These are phyloP conservation scores for Ilex paraguariensis DNA, from an alignment of 305 asterid species.

Conservation along the genomic window DNA sequence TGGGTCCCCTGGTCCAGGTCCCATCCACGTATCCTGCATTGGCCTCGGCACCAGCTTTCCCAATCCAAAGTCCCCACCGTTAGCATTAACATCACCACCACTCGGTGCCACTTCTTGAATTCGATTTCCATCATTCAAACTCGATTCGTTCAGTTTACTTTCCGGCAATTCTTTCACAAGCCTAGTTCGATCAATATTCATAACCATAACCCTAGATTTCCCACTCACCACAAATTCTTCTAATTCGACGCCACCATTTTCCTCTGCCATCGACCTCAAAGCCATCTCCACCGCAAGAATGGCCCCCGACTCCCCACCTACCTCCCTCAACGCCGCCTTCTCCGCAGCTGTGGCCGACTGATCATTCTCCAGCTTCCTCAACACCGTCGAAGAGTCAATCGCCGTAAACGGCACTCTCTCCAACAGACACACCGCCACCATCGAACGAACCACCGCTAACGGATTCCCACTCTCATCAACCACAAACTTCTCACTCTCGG, in stretches of 20 bases:
- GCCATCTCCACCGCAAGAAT: conserved; percentile 91
- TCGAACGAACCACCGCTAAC: conserved; percentile 65
- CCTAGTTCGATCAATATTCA: conserved; percentile 77
- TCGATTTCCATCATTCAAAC: conserved; percentile 36
- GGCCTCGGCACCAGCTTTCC: conserved; percentile 31
- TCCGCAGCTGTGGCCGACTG: conserved; percentile 46
- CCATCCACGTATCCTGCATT: conserved; percentile 65
- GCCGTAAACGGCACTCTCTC: conserved; percentile 80
- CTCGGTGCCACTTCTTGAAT: conserved; percentile 20
- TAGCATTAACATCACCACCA: conserved; percentile 30
- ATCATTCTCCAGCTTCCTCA: conserved; percentile 89
- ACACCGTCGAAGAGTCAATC: conserved; percentile 68
- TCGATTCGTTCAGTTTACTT: conserved; percentile 44
- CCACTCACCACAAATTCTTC: conserved; percentile 86
- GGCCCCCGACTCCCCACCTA: conserved; percentile 77
- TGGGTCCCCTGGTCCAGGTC: conserved; percentile 31
- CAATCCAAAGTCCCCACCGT: conserved; percentile 35
- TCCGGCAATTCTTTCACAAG: conserved; percentile 78
- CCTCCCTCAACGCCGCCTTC: conserved; percentile 72
- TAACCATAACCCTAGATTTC: conserved; percentile 72
- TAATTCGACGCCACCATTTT: conserved; percentile 76
- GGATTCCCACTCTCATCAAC: conserved; percentile 75
- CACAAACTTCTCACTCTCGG: conserved; percentile 37
- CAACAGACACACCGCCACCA: conserved; percentile 87
- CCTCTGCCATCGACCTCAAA: conserved; percentile 79